phyloP scores from a whole-genome alignment of 176 grass and related monocot genomes.

The Sorghum bicolor region Sorghum_bicolor_NCBIv3 NC_012876.2:7596001-7596500 shows the following conservation, averaged over 20 bases:
- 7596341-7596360: neutral
- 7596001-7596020: constrained; percentile 2
- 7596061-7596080: constrained; percentile 48
- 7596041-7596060: constrained; percentile 67
- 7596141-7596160: constrained; percentile 77
- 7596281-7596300: neutral
- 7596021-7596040: constrained; percentile 34
- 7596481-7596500: neutral
- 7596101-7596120: constrained; percentile 68
- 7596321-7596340: neutral
- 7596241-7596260: neutral
- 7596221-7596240: neutral
- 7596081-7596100: constrained; percentile 87
- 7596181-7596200: neutral
- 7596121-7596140: constrained; percentile 90
- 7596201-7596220: neutral
- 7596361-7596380: neutral
- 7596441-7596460: neutral
- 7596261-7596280: neutral
- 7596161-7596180: neutral
- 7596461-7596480: neutral
- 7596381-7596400: no score
- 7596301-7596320: neutral
- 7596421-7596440: neutral
- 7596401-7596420: no score